Base-by-base conservation (phyloP, 208 protist species). In the Trypanosoma caninum region DNA sequence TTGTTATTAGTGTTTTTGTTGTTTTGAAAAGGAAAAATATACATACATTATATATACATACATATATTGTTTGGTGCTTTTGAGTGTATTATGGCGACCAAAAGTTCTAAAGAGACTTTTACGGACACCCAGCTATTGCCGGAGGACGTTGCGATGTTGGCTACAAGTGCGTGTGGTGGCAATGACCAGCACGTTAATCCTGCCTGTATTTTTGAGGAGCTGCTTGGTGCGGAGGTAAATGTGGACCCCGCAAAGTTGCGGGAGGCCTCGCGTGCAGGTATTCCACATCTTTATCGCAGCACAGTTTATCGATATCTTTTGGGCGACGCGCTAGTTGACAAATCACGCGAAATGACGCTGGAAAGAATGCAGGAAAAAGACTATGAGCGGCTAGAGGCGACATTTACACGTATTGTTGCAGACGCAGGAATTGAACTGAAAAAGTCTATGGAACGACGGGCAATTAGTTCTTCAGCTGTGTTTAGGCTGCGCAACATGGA, bases 281-380 rank as follows among this genome's bases (percentile, higher is more conserved):
- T 95, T 35, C 82, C 82, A 0, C 55, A 74, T 0, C 59, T 57
- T 3, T 83, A 88, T 60, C 82, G 89, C 50, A 77, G 74, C 50
- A 70, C 79, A 5, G 89, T 93, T 41, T 95, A 95, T 66, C 78
- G 83, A 55, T 89, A 95, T 60, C 75, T 95, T 0, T 75, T 95
- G 30, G 83, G 83, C 25, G 71, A 93, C 31, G 69, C 84, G 22
- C 78, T 80, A 28, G 75, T 73, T 16, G 84, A 94, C 57, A 89
- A 89, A 61, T 91, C 84, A 14, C 74, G 73, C 38, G 84, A 94
- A 67, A 89, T 94, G 87, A 84, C 81, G 55, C 66, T 91, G 67
- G 87, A 94, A 57, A 71, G 80, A 16, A 52, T 71, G 67, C 87
- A 88, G 64, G 87, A 94, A 62, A 85, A 89, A 57, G 84, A 89